Percentiles rank a stretch among this genome's conserved stretches.
These are phyloP conservation scores for Pelargonium australe DNA, from an alignment of 441 rosid genomes.

Conservation along the genomic window DNA sequence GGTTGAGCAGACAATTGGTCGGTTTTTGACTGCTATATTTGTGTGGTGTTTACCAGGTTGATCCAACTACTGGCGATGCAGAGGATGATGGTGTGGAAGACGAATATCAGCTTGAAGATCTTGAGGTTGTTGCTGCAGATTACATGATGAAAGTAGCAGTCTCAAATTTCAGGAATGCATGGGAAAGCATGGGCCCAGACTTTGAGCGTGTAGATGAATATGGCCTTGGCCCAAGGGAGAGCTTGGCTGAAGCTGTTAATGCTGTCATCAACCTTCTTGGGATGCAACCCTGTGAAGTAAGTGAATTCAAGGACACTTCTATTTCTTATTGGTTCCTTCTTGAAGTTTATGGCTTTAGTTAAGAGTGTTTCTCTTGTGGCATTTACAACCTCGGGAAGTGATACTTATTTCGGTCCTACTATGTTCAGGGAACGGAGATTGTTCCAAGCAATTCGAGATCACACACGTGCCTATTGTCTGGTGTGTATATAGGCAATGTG, in stretches of 20 bases:
- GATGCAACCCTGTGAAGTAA: constrained; percentile 97
- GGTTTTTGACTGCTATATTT: background rate
- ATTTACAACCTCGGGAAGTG: too few relatives aligned
- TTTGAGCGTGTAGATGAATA: constrained; percentile 84
- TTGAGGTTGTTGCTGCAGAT: constrained; percentile 88
- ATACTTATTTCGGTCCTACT: too few relatives aligned
- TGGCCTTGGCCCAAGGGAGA: constrained; percentile 90
- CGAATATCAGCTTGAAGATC: constrained; percentile 94
- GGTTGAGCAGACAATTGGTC: too few relatives aligned
- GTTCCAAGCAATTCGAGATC: constrained; percentile 87
- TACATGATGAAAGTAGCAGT: constrained; percentile 76
- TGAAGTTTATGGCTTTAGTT: background rate
- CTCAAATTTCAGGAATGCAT: constrained; percentile 86
- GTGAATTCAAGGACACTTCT: background rate
- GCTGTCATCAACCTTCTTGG: constrained; percentile 90
- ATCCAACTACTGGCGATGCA: constrained; percentile 78
- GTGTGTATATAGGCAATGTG: constrained; percentile 78
- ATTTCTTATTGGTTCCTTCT: background rate
- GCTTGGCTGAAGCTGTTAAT: constrained; percentile 69
- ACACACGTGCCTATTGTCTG: constrained; percentile 79
- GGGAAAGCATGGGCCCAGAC: constrained; percentile 83
- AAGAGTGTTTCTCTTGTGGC: too few relatives aligned
- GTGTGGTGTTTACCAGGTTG: constrained; percentile 49
- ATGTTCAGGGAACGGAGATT: constrained; percentile 71
- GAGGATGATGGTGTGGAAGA: constrained; percentile 98